Base-by-base conservation (phyloP, 768 basidiomycete genomes). In the Termitomyces sp. region DNA sequence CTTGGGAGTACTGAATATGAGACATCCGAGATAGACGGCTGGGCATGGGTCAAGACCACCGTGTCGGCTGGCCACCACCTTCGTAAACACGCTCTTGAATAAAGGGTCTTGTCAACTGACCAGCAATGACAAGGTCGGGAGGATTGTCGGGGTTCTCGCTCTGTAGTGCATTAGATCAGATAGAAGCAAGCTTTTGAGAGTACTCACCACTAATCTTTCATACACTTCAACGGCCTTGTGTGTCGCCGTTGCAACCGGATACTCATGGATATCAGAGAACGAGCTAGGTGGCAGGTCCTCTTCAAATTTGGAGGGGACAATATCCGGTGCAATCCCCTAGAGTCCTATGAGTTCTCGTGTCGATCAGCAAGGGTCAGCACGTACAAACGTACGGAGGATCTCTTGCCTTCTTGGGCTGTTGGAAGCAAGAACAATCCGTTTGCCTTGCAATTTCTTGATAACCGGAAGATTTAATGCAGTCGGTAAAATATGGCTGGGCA, bases 151-250 rank as follows among this genome's bases (percentile, higher is more conserved):
- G 82, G 53, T 86, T 71, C 36, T 81, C 72, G 27, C 57, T 66
- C 81, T 85, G 59, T 2, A 65, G 53, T 58, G 39, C 12, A 55
- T 47, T 36, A 7, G 53, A 37, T 55, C 26, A 39, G 47, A 55
- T 31, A 32, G 32, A 20, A 48, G 29, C 49, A 53, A 46, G 1
- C 27, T 27, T 16, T 10, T 4, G 22, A 4, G 53, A 26, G 12
- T 1, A 72, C 84, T 64, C 63, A 86, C 81, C 49, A 91, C 85
- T n/a, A 94, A 75, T n/a, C 85, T 75, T 70, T 88, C 83, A 66
- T 94, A 94, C 22, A 93, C 95, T 69, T 94, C 91, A 41, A 88
- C 85, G 29, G 84, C 95, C 80, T 91, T 90, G 63, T 88, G 82
- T 2, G 79, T 81, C 12, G 88, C 88, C 0, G 88, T 94, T 5